Evolutionary conservation across 2,329 filamentous ascomycete genomes (phyloP).

Genomic region (Xylariomycetidae sp.): DNA sequence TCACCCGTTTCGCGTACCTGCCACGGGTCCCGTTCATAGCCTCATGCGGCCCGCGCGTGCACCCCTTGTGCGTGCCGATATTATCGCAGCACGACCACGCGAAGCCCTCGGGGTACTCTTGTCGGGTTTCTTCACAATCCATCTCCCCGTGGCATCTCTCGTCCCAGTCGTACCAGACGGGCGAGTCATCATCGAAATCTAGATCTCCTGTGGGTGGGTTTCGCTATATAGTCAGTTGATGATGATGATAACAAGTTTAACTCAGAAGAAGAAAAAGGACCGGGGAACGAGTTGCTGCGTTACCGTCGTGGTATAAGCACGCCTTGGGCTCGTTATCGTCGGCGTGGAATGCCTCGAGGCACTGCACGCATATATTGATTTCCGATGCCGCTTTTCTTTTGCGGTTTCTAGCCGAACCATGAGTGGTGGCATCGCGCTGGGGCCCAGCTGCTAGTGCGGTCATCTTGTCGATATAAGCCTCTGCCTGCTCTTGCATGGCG

Average conservation of each 20-base stretch:
- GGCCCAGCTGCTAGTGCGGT: too few species aligned
- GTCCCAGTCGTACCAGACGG: constrained; percentile 26
- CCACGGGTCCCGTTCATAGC: not conserved
- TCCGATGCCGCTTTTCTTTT: constrained; percentile 10
- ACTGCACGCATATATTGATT: constrained; percentile 10
- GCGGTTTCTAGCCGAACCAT: not conserved
- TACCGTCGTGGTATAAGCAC: constrained; percentile 10
- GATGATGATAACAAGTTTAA: too few species aligned
- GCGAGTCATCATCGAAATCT: constrained; percentile 17
- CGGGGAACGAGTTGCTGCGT: not conserved
- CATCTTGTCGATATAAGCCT: constrained; percentile 1
- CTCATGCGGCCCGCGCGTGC: constrained; percentile 8
- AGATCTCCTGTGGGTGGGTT: constrained; percentile 16
- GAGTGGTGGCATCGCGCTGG: not conserved
- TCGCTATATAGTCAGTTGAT: too few species aligned
- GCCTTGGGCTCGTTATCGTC: constrained; percentile 9
- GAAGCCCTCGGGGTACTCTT: constrained; percentile 23
- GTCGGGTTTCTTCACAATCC: constrained; percentile 16
- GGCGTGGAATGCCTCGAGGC: constrained; percentile 8
- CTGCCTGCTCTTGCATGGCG: not conserved
- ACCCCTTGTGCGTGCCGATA: constrained; percentile 5
- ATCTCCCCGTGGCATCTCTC: constrained; percentile 22
- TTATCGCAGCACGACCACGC: constrained; percentile 25
- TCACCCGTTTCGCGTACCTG: too few species aligned
- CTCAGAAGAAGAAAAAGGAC: too few species aligned